A percentile compares a stretch with the other conserved stretches of the same genome.
phyloP scores from a whole-genome alignment of 2,329 filamentous ascomycete genomes.

The Whalleya microplaca region DNA sequence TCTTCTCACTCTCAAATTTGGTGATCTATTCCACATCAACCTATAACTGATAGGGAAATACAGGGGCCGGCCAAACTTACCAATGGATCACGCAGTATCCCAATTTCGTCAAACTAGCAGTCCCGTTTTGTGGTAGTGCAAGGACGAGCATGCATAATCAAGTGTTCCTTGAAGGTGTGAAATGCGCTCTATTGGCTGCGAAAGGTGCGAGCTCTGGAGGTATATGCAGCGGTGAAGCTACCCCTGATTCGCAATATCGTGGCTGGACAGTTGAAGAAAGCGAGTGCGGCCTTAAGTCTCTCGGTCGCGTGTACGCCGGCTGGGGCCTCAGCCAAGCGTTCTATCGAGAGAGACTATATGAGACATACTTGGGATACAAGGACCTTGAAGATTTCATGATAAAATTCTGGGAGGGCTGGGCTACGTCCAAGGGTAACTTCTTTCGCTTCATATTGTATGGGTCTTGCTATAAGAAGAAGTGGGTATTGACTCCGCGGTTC shows the following conservation, averaged over 20 bases:
- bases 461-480: background rate
- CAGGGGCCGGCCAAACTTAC: constrained; percentile 65
- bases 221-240: constrained; percentile 47
- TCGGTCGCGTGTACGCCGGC: constrained; percentile 76
- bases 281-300: constrained; percentile 61
- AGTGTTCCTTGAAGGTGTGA: constrained; percentile 66
- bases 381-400: constrained; percentile 74
- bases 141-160: constrained; percentile 69
- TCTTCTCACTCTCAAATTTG: background rate
- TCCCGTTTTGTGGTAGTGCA: constrained; percentile 69
- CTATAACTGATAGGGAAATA: constrained; percentile 1
- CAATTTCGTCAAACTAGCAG: constrained; percentile 66
- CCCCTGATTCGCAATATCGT: constrained; percentile 42
- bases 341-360: constrained; percentile 72
- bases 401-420: constrained; percentile 78
- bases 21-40: background rate
- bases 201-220: constrained; percentile 59
- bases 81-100: constrained; percentile 67
- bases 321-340: constrained; percentile 83
- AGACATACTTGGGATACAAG: constrained; percentile 66
- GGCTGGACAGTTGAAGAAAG: constrained; percentile 59
- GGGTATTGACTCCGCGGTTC: background rate
- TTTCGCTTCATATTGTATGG: background rate
- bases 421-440: constrained; percentile 61
- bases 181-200: constrained; percentile 57